Evolutionary conservation across 495 filamentous ascomycete species (phyloP).

Genomic region (Lophiostoma macrostomum): DNA sequence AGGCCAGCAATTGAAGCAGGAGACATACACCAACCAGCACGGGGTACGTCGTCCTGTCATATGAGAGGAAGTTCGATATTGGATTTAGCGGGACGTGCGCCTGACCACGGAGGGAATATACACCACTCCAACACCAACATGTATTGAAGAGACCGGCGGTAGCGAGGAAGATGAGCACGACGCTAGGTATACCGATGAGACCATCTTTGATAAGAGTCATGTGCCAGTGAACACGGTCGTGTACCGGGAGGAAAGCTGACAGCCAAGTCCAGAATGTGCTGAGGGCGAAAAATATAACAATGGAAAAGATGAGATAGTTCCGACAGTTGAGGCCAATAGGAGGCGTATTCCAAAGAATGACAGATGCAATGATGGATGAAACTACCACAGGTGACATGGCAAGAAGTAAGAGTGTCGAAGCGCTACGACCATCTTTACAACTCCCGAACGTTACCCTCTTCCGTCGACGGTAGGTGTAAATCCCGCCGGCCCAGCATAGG

Average conservation of each 20-base stretch:
- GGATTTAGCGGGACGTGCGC: slow-evolving; percentile 20
- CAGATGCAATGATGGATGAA: slow-evolving; percentile 20
- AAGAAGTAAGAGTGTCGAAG: slow-evolving; percentile 11
- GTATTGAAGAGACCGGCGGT: slow-evolving; percentile 33
- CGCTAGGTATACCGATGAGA: slow-evolving; percentile 23
- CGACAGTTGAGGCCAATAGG: slow-evolving; percentile 36
- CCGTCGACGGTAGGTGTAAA: slow-evolving; percentile 35
- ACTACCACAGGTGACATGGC: slow-evolving; percentile 26
- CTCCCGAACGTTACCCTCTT: slow-evolving; percentile 11
- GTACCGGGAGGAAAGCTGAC: not conserved
- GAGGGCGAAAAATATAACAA: slow-evolving; percentile 15
- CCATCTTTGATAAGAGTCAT: slow-evolving; percentile 29
- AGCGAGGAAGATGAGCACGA: slow-evolving; percentile 32
- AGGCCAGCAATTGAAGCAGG: slow-evolving; percentile 8
- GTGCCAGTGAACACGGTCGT: slow-evolving; percentile 25
- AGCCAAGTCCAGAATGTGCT: slow-evolving; percentile 26
- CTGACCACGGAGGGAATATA: slow-evolving; percentile 12
- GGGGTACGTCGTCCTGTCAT: slow-evolving; percentile 13
- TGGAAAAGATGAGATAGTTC: slow-evolving; percentile 18
- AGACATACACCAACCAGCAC: slow-evolving; percentile 20
- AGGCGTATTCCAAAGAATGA: slow-evolving; percentile 31
- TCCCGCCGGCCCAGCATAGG: slow-evolving; percentile 33
- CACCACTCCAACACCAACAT: slow-evolving; percentile 36
- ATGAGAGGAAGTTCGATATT: not conserved
- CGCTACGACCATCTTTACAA: not conserved